Evolutionary conservation across 2,329 filamentous ascomycete species (phyloP).

Genomic region (Arachnopeziza araneosa): DNA sequence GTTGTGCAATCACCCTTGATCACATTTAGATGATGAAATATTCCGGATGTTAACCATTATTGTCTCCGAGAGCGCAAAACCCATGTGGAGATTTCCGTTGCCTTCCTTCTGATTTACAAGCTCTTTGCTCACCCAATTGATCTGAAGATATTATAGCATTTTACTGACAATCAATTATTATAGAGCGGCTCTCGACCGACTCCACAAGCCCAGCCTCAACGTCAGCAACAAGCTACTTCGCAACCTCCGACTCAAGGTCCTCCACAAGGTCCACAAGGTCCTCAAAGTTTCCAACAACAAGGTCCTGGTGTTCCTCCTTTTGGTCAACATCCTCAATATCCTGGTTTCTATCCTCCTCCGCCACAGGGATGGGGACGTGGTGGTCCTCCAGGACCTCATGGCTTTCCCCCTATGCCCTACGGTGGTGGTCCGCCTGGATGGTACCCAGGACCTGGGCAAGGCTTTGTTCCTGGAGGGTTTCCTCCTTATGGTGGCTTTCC

Average conservation of each 20-base stretch:
- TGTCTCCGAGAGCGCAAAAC: constrained; percentile 87
- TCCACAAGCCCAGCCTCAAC: constrained; percentile 15
- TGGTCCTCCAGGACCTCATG: constrained; percentile 54
- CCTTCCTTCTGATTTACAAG: constrained; percentile 89
- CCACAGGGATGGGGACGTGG: constrained; percentile 50
- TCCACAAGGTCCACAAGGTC: constrained; percentile 11
- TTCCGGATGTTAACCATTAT: constrained; percentile 93
- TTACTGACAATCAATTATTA: background rate
- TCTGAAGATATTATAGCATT: background rate
- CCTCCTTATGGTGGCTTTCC: constrained; percentile 43
- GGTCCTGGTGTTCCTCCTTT: constrained; percentile 20
- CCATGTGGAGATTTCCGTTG: constrained; percentile 97
- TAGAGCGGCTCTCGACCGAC: constrained; percentile 3
- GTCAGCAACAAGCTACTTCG: constrained; percentile 6
- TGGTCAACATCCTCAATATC: constrained; percentile 39
- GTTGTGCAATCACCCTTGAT: background rate
- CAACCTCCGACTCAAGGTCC: constrained; percentile 2
- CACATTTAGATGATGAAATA: constrained; percentile 74
- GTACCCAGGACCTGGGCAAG: constrained; percentile 70
- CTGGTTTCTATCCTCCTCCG: constrained; percentile 34
- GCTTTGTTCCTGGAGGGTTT: constrained; percentile 59
- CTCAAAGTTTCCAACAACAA: constrained; percentile 16
- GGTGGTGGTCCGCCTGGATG: constrained; percentile 66
- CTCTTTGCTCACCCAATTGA: background rate
- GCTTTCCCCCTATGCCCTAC: constrained; percentile 71